phyloP scores from a whole-genome alignment of 129 eudicot genomes.

The Heracleum sosnowskyi region DNA sequence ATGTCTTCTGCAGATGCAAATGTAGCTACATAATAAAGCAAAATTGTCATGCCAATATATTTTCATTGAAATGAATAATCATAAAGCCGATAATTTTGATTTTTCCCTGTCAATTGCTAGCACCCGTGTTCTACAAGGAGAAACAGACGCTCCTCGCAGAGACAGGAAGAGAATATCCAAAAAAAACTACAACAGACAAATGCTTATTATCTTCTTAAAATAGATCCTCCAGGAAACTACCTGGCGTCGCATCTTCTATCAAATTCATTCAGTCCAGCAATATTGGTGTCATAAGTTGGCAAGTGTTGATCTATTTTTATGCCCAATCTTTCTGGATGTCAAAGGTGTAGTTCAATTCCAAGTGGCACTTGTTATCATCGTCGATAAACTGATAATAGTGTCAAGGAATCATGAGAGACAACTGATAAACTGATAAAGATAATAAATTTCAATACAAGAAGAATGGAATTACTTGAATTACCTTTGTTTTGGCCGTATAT shows the following conservation, averaged over 20 bases:
- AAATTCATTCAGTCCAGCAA: neutral
- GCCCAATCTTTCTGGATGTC: slow-evolving; percentile 65
- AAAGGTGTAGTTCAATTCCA: slow-evolving; percentile 46
- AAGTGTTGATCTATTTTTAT: neutral
- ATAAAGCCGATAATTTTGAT: neutral
- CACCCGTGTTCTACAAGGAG: neutral
- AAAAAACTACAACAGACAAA: neutral
- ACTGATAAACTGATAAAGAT: neutral
- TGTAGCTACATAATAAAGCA: neutral
- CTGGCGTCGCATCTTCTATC: neutral
- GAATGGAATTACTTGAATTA: neutral
- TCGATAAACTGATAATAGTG: slow-evolving; percentile 33
- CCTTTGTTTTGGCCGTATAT: slow-evolving; percentile 56
- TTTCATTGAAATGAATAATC: neutral
- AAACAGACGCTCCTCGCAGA: neutral
- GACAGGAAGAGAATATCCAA: slow-evolving; percentile 1
- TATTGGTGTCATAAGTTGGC: neutral
- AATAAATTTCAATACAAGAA: neutral
- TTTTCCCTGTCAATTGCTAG: neutral
- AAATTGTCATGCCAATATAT: neutral
- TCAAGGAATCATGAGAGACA: neutral
- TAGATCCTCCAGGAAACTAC: neutral
- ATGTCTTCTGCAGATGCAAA: neutral
- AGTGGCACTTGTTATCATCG: slow-evolving; percentile 35
- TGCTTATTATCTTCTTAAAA: neutral